phyloP scores from a whole-genome alignment of 2,329 filamentous ascomycete species.

The Pseudogymnoascus sp. region DNA sequence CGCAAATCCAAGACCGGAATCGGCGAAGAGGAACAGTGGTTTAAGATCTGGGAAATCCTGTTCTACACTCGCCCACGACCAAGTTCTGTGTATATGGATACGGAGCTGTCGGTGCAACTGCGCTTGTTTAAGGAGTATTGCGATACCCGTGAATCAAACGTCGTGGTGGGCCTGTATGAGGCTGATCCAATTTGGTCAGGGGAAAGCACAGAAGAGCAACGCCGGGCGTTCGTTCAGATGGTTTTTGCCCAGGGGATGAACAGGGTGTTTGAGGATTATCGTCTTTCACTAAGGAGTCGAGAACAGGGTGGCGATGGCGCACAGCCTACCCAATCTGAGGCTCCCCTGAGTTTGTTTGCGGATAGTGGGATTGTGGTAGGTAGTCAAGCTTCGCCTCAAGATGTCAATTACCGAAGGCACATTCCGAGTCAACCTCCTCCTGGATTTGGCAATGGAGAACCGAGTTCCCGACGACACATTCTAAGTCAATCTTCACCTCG shows the following conservation, averaged over 20 bases:
- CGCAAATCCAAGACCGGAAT: conserved; percentile 9
- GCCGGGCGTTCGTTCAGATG: background rate
- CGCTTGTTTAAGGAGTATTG: conserved; percentile 11
- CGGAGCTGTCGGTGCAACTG: background rate
- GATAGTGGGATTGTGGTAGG: conserved; percentile 11
- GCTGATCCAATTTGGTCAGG: conserved; percentile 3
- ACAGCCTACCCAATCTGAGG: background rate
- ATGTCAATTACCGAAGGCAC: background rate
- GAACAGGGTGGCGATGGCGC: background rate
- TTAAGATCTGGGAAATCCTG: conserved; percentile 13
- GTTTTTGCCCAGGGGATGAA: background rate
- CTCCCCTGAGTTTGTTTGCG: conserved; percentile 3
- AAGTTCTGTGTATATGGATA: conserved; percentile 10
- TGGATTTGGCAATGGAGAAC: too few relatives aligned
- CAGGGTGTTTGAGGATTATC: background rate
- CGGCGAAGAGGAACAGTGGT: conserved; percentile 12
- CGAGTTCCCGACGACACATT: background rate
- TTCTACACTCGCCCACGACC: conserved; percentile 1
- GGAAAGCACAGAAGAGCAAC: conserved; percentile 7
- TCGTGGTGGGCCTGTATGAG: background rate
- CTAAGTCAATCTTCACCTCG: too few relatives aligned
- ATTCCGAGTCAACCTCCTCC: background rate
- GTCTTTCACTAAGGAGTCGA: background rate
- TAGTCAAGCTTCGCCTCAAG: background rate
- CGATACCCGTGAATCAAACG: background rate